Base-by-base conservation (phyloP, 345 rosid genomes). In the Eucalyptus pumila region DNA sequence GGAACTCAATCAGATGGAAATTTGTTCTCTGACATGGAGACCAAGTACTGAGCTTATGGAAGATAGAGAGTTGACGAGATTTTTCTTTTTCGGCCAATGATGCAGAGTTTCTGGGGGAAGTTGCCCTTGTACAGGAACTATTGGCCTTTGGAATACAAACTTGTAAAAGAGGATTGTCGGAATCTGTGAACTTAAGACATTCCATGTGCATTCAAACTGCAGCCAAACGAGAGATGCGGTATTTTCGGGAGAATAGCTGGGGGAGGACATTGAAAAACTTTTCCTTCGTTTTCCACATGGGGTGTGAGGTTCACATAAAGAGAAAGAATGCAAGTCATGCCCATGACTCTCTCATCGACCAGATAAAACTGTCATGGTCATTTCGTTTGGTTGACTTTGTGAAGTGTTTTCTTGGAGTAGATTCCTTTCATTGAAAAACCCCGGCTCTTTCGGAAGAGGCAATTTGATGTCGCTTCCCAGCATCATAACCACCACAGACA, bases 361-460 rank as follows among this genome's bases (percentile, higher is more conserved):
- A 69, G 1, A 69, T 3, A 69, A 69, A 24, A 14, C 19, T 65
- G 72, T 65, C 37, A n/a, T 65, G 72, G 37, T 30, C 10, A 65
- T 65, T 65, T 65, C 72, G 6, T 65, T 65, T 65, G 21, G 21
- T 34, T 65, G 72, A 65, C 72, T 65, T 6, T 30, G 19, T n/a
- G 72, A 65, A 30, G 72, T n/a, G 72, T 2, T 65, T n/a, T 65
- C 72, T 65, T 65, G 37, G 72, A 65, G 72, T 65, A 65, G 72
- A 65, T n/a, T n/a, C 72, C 72, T 80, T 58, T 80, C 89, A 49
- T 80, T 42, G 87, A 80, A 88, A 83, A 49, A 94, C 15, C 95
- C 94, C 1, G 94, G 96, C 23, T 92, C 91, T 85, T 89, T 94
- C 11, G 94, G 93, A 81, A 45, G 91, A 51, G 94, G 92, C 92